A percentile compares a stretch with the other conserved stretches of the same genome.
Conservation (phyloP, 345 rosid genomes). For the Arabidopsis thaliana region DNA sequence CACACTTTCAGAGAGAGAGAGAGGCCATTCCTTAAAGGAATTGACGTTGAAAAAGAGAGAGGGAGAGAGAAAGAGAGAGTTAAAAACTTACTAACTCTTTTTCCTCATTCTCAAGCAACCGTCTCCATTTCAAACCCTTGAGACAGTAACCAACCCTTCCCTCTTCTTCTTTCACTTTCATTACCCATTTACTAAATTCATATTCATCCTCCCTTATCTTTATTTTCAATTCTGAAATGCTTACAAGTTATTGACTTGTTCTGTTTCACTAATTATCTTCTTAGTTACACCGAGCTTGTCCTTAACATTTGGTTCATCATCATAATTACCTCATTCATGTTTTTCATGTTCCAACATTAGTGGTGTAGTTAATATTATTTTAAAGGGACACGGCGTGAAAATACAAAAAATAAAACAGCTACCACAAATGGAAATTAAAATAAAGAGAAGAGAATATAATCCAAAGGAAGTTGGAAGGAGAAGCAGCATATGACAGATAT, state of each 20-base stretch:
- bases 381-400: constrained; percentile 8
- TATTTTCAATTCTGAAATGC: constrained; percentile 34
- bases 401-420: background rate
- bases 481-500: constrained; percentile 50
- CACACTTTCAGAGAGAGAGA: constrained; percentile 27
- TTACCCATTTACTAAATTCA: constrained; percentile 11
- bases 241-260: constrained; percentile 38
- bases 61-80: constrained; percentile 26
- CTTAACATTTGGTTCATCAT: background rate
- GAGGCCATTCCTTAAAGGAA: constrained; percentile 65
- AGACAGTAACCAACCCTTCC: constrained; percentile 58
- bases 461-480: constrained; percentile 48
- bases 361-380: background rate
- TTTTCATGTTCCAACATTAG: constrained; percentile 15
- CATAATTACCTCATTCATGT: constrained; percentile 15
- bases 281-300: background rate
- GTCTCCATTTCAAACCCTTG: constrained; percentile 37
- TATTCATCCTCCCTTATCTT: constrained; percentile 31
- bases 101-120: constrained; percentile 76
- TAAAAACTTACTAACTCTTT: constrained; percentile 37
- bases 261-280: background rate
- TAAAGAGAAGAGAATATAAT: constrained; percentile 44
- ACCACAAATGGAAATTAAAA: constrained; percentile 31
- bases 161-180: constrained; percentile 46
- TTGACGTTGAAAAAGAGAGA: constrained; percentile 55